phyloP scores from a whole-genome alignment of 1,139 yeast genomes.

The Geotrichum reessii region DNA sequence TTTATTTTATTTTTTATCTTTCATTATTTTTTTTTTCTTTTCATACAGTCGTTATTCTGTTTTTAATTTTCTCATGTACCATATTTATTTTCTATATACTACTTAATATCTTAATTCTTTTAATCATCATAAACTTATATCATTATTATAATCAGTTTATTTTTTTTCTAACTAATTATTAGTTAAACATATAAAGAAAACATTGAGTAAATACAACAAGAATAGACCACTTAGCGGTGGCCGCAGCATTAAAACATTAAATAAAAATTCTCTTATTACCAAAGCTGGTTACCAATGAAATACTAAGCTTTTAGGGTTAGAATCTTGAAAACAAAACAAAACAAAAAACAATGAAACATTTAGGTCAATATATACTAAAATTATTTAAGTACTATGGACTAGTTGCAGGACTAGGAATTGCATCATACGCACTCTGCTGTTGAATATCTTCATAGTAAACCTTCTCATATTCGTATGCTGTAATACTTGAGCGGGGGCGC shows the following conservation, averaged over 20 bases:
- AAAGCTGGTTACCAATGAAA: no score
- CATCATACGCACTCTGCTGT: constrained; percentile 1
- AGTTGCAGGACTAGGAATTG: constrained; percentile 1
- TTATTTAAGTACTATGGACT: not conserved
- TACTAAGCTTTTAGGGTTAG: no score
- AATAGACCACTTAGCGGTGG: no score
- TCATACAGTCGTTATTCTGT: not conserved
- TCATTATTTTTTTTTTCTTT: not conserved
- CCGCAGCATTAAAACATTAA: not conserved
- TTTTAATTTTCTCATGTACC: not conserved
- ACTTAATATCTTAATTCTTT: not conserved
- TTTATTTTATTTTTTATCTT: not conserved
- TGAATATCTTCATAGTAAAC: constrained; percentile 4
- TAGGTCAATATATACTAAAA: no score
- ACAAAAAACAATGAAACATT: no score
- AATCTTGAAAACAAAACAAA: no score
- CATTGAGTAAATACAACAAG: no score
- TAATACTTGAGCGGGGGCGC: not conserved
- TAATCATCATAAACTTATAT: not conserved
- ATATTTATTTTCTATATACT: not conserved
- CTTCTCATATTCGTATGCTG: constrained; percentile 8
- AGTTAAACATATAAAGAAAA: no score
- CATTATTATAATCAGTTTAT: no score
- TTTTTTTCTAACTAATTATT: no score
- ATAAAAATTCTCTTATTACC: not conserved